Conservation (phyloP, 2,329 filamentous ascomycete species). For the Trichoderma sp. region DNA sequence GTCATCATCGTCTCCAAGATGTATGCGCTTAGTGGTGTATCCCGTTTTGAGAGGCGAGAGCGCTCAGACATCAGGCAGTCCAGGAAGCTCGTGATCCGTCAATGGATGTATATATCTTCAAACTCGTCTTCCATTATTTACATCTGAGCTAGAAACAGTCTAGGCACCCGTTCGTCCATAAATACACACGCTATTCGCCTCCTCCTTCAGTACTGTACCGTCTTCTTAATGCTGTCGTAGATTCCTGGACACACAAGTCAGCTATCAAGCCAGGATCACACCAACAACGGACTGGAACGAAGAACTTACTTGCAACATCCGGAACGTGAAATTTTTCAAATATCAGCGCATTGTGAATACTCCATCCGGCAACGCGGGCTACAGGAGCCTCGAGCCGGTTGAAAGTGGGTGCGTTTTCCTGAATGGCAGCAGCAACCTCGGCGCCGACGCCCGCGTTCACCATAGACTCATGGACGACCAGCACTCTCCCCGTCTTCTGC, state of each 20-base stretch:
- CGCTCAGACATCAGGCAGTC: background rate
- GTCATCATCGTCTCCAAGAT: too few species aligned
- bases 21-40: too few species aligned
- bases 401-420: slow-evolving; percentile 76
- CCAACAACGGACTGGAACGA: background rate
- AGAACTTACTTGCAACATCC: slow-evolving; percentile 84
- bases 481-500: slow-evolving; percentile 79
- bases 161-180: slow-evolving; percentile 6
- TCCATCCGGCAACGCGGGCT: slow-evolving; percentile 84
- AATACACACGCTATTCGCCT: background rate
- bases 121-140: slow-evolving; percentile 7
- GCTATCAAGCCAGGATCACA: background rate
- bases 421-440: slow-evolving; percentile 84
- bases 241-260: slow-evolving; percentile 54
- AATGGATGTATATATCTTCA: background rate
- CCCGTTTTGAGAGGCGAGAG: too few species aligned
- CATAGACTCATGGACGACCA: slow-evolving; percentile 93
- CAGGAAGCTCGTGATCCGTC: background rate
- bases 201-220: slow-evolving; percentile 60
- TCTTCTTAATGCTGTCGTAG: slow-evolving; percentile 70
- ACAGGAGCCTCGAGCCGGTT: slow-evolving; percentile 83
- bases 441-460: slow-evolving; percentile 86
- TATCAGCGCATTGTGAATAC: slow-evolving; percentile 75
- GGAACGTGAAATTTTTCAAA: slow-evolving; percentile 83
- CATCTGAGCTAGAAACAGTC: slow-evolving; percentile 7